Evolutionary conservation across 1,284 basidiomycete species (phyloP), one percentile per base, ranked within the genome.

Genomic region (Moesziomyces antarcticus): DNA sequence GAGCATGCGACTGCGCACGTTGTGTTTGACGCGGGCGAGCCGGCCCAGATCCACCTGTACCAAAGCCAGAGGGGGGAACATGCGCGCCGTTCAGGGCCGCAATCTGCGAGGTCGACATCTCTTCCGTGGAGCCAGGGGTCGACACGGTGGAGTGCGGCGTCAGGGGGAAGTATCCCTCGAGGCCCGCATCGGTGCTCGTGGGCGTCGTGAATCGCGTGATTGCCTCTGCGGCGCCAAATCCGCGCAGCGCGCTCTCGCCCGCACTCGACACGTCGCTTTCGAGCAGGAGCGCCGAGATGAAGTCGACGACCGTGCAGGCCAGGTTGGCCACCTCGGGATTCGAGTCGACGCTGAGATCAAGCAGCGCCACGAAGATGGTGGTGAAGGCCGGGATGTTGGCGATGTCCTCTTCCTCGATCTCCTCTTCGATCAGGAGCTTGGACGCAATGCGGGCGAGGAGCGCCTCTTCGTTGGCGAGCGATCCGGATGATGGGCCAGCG

Each of bases 271-370:
- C 94, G 0, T 93, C 91, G 16, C 92, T 94, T 75, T 94, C 92
- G 22, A 97, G 86, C 16, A 99, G 88, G 13, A 95, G 88, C 0
- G 94, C 94, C 84, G 93, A 90, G 77, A 97, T 89, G 81, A 95
- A 97, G 85, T 99, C 96, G 47, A 95, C 89, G 21, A 97, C 90
- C 0, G 93, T 96, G 80, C 92, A 91, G 0, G 95, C 94, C 80
- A 93, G 89, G 8, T 91, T 90, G 0, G 93, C 91, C 5, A 99
- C 94, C 82, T 98, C 95, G 50, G 91, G 90, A 81, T 96, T 93
- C 0, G 95, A 92, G 81, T 99, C 97, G 11, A 92, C 91, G 1
- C 93, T 93, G 11, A 99, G 87, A 84, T 98, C 95, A 56, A 98
- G 87, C 11, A 99, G 88, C 3, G 92, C 89, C 35, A 92, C 91